phyloP scores from a whole-genome alignment of 1,284 basidiomycete genomes.

The Kwoniella shivajii region DNA sequence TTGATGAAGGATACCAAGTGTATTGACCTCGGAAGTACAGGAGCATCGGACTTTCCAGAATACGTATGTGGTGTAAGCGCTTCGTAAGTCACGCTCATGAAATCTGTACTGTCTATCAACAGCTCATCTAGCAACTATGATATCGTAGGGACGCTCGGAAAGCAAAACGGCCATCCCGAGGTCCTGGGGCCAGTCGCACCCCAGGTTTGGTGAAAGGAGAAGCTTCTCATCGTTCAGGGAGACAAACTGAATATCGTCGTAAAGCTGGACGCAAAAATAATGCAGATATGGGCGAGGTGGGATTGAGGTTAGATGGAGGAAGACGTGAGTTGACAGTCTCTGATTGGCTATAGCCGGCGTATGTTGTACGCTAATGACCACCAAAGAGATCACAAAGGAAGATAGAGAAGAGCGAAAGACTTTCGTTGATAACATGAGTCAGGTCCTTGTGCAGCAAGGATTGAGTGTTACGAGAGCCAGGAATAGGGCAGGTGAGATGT shows the following conservation, averaged over 20 bases:
- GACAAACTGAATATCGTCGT: slow-evolving; percentile 44
- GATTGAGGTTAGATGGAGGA: slow-evolving; percentile 39
- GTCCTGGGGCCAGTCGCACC: slow-evolving; percentile 26
- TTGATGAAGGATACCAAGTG: background rate
- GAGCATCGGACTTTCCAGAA: slow-evolving; percentile 44
- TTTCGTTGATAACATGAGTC: slow-evolving; percentile 28
- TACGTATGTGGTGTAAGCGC: slow-evolving; percentile 50
- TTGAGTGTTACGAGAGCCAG: slow-evolving; percentile 33
- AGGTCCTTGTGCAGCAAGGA: slow-evolving; percentile 21
- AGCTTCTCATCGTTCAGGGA: slow-evolving; percentile 44
- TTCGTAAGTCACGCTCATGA: slow-evolving; percentile 35
- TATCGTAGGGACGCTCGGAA: slow-evolving; percentile 42
- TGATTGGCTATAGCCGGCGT: background rate
- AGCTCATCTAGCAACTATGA: too few species aligned
- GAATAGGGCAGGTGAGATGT: slow-evolving; percentile 34
- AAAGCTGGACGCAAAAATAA: slow-evolving; percentile 42
- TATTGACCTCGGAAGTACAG: slow-evolving; percentile 13
- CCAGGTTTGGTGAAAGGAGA: slow-evolving; percentile 45
- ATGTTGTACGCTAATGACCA: background rate
- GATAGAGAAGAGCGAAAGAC: slow-evolving; percentile 35
- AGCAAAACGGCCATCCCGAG: slow-evolving; percentile 28
- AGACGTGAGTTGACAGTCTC: slow-evolving; percentile 26
- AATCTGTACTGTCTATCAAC: background rate
- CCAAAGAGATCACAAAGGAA: slow-evolving; percentile 42
- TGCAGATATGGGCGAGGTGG: slow-evolving; percentile 45